These are phyloP conservation scores for Yamadazyma takamatsuzukensis DNA, from an alignment of 805 yeast species.

Conservation along the genomic window DNA sequence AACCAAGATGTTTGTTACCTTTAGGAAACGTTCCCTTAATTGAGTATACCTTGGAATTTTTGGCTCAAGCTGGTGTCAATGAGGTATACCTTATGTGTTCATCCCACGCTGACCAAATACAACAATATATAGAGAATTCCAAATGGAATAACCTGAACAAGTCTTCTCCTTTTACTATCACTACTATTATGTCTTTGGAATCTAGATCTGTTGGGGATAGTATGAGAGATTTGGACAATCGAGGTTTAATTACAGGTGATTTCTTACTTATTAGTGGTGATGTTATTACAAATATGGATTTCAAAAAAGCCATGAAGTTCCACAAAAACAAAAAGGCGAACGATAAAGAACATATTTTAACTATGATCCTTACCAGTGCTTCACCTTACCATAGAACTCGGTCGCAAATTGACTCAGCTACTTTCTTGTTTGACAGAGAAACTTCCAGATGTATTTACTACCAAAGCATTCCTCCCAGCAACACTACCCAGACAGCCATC, in stretches of 20 bases:
- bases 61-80: constrained; percentile 84
- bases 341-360: constrained; percentile 90
- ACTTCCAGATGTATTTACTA: constrained; percentile 79
- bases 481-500: constrained; percentile 36
- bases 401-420: constrained; percentile 75
- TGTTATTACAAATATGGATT: constrained; percentile 88
- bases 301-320: constrained; percentile 64
- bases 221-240: constrained; percentile 89
- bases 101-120: constrained; percentile 85
- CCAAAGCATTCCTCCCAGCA: constrained; percentile 65
- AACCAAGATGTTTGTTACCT: constrained; percentile 89
- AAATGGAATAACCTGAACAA: constrained; percentile 58
- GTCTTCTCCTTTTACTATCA: constrained; percentile 71
- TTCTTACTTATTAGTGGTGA: constrained; percentile 90
- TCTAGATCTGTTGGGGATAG: constrained; percentile 94
- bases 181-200: constrained; percentile 79
- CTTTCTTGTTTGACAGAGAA: constrained; percentile 73
- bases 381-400: constrained; percentile 82
- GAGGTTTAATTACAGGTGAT: constrained; percentile 88
- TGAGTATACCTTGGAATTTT: constrained; percentile 91
- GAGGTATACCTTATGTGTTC: constrained; percentile 91
- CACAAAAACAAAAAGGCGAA: constrained; percentile 67
- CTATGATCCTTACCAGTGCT: constrained; percentile 89
- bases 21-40: constrained; percentile 90
- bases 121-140: constrained; percentile 69